Base-by-base conservation (phyloP, 345 rosid genomes). In the Euphorbia lathyris region DNA sequence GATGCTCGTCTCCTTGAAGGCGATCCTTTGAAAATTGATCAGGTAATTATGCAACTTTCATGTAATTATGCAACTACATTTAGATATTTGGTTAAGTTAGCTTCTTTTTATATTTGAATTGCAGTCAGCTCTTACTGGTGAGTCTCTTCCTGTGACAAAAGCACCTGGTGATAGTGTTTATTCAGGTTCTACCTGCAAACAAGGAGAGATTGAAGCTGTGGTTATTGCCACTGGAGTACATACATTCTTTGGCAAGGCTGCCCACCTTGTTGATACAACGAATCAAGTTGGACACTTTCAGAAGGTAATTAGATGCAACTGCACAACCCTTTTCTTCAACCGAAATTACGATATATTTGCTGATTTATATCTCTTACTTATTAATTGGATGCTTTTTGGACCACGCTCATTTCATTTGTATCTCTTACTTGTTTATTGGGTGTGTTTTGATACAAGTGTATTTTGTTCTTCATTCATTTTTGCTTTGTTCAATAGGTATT, bases 251-350 rank as follows among this genome's bases (percentile, higher is more conserved):
- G 96, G 96, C 65, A 91, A 86, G 83, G 97, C 97, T 77, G 97
- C 97, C 43, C 95, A 91, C 62, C 93, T 91, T 25, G 97, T 91
- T 32, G 97, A 91, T 77, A 68, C 85, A 59, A 92, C 97, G 0
- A 88, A 92, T 83, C 96, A 92, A 83, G 90, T 83, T n/a, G 98
- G 98, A 26, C 96, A 92, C 75, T 92, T 92, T 80, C 98, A 87
- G 69, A 81, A 86, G 87, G 92, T 85, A 63, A 69, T 11, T 23
- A 34, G 51, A 51, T 32, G 29, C 58, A 20, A 56, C 14, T 20
- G 40, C 20, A 23, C 7, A 5, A 32, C 48, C 50, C 27, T 40
- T 34, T 22, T 45, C 25, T 30, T 23, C 30, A 50, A 11, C 7
- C 52, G 5, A 34, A 43, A 62, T 48, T 50, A 67, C 1, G 67